Conservation (phyloP, 352 stramenopile genomes). For the Phytopythium boreale region DNA sequence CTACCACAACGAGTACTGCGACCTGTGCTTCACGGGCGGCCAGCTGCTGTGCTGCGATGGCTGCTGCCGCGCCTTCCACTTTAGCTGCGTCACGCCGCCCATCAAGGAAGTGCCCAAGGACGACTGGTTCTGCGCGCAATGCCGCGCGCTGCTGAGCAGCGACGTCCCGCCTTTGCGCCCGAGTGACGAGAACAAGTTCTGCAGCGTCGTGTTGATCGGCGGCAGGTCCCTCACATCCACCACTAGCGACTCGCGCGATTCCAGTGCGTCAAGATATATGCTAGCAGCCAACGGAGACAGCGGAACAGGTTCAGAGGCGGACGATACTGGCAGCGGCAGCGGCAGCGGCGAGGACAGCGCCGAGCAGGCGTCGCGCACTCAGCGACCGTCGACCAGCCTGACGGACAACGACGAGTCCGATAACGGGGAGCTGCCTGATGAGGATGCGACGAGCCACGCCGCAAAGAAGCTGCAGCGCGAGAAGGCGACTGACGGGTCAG, state of each 20-base stretch:
- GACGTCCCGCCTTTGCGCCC: slow-evolving; percentile 7
- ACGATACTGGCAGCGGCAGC: not conserved
- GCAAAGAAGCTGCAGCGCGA: slow-evolving; percentile 11
- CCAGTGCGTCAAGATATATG: not conserved
- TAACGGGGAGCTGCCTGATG: slow-evolving; percentile 1
- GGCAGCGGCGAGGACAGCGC: not conserved
- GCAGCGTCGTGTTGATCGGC: slow-evolving; percentile 4
- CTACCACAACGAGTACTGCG: slow-evolving; percentile 71
- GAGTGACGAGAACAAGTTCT: slow-evolving; percentile 11
- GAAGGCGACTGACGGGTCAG: slow-evolving; percentile 4
- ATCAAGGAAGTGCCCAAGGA: slow-evolving; percentile 61
- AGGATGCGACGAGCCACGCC: slow-evolving; percentile 7
- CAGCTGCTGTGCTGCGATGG: slow-evolving; percentile 75
- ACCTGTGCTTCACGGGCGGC: slow-evolving; percentile 63
- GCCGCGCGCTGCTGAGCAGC: slow-evolving; percentile 19
- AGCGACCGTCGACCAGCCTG: slow-evolving; percentile 15
- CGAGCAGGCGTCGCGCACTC: slow-evolving; percentile 5
- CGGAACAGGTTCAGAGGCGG: not conserved
- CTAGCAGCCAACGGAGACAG: slow-evolving; percentile 2
- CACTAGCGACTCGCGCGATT: slow-evolving; percentile 8
- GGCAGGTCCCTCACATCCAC: not conserved
- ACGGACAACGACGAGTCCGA: slow-evolving; percentile 33
- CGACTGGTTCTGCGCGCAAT: slow-evolving; percentile 69
- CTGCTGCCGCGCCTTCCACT: slow-evolving; percentile 72
- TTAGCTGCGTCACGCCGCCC: slow-evolving; percentile 67